Base-by-base conservation (phyloP, 352 stramenopile species). In the Pythium volutum region DNA sequence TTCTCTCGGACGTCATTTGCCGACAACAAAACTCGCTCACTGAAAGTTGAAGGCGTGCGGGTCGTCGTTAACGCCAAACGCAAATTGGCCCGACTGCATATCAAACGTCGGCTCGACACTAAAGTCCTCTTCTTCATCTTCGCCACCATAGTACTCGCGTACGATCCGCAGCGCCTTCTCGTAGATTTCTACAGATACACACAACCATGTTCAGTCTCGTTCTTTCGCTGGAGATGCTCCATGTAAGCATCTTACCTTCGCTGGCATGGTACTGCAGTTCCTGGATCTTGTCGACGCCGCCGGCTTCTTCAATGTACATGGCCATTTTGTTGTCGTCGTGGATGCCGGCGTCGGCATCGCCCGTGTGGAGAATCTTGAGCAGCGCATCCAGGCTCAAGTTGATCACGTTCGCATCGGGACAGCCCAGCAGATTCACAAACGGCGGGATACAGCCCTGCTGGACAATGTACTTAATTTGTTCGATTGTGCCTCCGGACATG, bases 391-490 rank as follows among this genome's bases (percentile, higher is more conserved):
- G 73, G 11, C 95, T 95, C 53, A 99, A 96, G 26, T 93, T 98
- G 56, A 99, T 93, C 71, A 99, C 96, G 60, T 98, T 97, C 2
- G 87, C 73, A 75, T 99, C 98, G 23, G 89, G 84, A 22, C 97
- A 92, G 1, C 88, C 86, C 12, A 99, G 78, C 26, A 92, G 72
- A 41, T 98, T 96, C 66, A 98, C 98, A 33, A 99, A 77, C n/a
- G 97, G 94, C 31, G 87, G 81, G 64, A 99, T 99, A 70, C 96
- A 99, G 53, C 96, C 97, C 81, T 98, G 82, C 26, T 97, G 74
- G 10, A 99, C 93, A 64, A 99, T 79, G 80, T 98, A 98, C 71
- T 97, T 96, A 62, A 99, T 98, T 73, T 98, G 95, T 38, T 98
- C 75, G 12, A 78, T 77, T 45, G 79, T 98, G 42, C 85, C 85